Conservation (phyloP, 176 grass and related monocot species). For the Melocanna baccifera region DNA sequence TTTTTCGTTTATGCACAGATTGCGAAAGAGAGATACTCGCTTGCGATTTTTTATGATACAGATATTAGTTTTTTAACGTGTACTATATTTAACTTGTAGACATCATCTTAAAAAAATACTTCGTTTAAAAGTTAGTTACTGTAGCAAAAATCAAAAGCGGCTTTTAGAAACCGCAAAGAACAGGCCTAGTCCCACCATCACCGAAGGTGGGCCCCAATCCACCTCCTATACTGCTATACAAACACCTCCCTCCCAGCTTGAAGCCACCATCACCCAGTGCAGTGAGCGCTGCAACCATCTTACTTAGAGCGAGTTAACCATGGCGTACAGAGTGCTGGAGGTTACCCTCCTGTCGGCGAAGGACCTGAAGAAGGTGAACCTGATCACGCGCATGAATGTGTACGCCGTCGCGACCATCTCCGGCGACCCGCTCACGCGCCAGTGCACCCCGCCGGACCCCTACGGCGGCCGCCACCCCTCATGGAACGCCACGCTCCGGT, state of each 20-base stretch:
- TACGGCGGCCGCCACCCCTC: conserved; percentile 54
- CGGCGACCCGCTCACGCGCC: conserved; percentile 34
- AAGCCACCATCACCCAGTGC: not conserved
- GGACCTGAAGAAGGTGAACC: conserved; percentile 69
- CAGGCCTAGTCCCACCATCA: no score
- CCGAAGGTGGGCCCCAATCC: not conserved
- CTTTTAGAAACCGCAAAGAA: no score
- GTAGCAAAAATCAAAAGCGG: no score
- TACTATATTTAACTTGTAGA: no score
- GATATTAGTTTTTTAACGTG: no score
- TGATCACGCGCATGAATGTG: conserved; percentile 62
- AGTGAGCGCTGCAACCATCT: not conserved
- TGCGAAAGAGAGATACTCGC: no score
- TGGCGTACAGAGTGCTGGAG: conserved; percentile 65
- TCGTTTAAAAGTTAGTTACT: no score
- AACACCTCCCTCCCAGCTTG: not conserved
- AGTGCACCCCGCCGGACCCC: conserved; percentile 56
- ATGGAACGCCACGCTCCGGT: conserved; percentile 64
- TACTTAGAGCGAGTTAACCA: not conserved
- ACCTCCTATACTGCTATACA: conserved; percentile 40
- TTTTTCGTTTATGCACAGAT: no score
- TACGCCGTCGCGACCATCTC: conserved; percentile 65
- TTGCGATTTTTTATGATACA: no score
- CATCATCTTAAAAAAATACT: no score
- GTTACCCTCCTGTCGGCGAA: conserved; percentile 62